Percentiles rank a stretch among this genome's conserved stretches.
phyloP scores from a whole-genome alignment of 2,329 filamentous ascomycete species.

The Fusarium xylarioides region DNA sequence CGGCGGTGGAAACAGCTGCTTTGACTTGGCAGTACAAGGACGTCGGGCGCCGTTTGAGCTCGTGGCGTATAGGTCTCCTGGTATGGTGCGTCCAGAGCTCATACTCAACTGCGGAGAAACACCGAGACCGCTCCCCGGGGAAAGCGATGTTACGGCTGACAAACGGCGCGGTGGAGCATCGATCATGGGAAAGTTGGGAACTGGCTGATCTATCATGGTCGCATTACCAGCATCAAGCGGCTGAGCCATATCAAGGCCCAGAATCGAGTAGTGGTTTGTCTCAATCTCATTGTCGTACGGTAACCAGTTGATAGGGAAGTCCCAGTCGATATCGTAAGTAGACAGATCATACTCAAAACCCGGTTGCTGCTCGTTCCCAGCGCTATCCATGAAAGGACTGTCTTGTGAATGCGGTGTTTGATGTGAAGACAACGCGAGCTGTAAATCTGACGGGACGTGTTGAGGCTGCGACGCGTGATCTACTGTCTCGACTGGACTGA shows the following conservation, averaged over 20 bases:
- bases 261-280: conserved; percentile 35
- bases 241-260: not conserved
- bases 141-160: not conserved
- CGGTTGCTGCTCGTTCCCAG: not conserved
- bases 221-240: not conserved
- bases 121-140: not conserved
- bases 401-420: not conserved
- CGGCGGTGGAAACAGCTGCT: not conserved
- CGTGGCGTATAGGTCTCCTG: conserved; percentile 28
- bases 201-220: not conserved
- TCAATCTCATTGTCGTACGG: conserved; percentile 34
- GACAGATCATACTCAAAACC: conserved; percentile 2
- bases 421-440: not conserved
- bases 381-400: not conserved
- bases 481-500: not conserved
- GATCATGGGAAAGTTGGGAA: not conserved
- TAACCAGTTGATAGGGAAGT: conserved; percentile 41
- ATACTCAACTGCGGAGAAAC: conserved; percentile 3
- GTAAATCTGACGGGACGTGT: not conserved
- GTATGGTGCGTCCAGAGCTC: not conserved
- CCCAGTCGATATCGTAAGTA: conserved; percentile 18
- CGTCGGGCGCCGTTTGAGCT: conserved; percentile 30
- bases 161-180: not conserved
- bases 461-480: not conserved
- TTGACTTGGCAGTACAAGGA: conserved; percentile 28